Percentiles rank a stretch among this genome's conserved stretches.
phyloP scores from a whole-genome alignment of 139 green algal genomes.

The Tetraselmis chui region DNA sequence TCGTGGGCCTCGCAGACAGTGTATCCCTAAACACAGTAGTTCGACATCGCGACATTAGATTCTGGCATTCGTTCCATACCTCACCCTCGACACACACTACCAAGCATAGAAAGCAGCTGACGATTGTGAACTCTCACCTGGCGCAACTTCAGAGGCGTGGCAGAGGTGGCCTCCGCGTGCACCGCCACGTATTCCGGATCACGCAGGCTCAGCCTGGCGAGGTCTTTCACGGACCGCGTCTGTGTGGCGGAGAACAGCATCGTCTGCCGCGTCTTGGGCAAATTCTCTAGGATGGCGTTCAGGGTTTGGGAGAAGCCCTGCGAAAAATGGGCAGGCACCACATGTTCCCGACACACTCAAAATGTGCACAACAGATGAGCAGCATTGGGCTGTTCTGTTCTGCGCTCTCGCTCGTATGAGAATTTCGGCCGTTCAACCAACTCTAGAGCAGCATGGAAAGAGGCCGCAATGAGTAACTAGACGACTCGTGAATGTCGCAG shows the following conservation, averaged over 20 bases:
- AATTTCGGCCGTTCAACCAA: background rate
- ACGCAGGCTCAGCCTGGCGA: conserved; percentile 67
- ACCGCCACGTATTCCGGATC: conserved; percentile 87
- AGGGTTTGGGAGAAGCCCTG: conserved; percentile 80
- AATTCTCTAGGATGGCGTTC: conserved; percentile 89
- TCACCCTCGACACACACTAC: too few species aligned
- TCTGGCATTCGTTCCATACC: too few species aligned
- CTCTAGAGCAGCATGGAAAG: background rate
- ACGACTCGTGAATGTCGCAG: background rate
- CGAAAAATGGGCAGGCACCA: too few species aligned
- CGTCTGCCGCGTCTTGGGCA: conserved; percentile 80
- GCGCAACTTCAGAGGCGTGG: conserved; percentile 86
- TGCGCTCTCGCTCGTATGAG: too few species aligned
- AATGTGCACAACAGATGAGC: too few species aligned
- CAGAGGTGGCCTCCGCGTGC: conserved; percentile 70
- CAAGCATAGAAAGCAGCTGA: too few species aligned
- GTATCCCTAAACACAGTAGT: conserved; percentile 48
- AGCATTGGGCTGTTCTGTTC: too few species aligned
- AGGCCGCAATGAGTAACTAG: background rate
- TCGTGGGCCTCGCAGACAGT: conserved; percentile 58
- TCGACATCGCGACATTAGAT: too few species aligned
- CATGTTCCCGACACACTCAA: too few species aligned
- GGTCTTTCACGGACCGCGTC: conserved; percentile 38
- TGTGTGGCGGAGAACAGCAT: conserved; percentile 82
- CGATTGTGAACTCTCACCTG: conserved; percentile 47